Evolutionary conservation across 2,329 filamentous ascomycete species (phyloP).

Genomic region (Davidsoniella eucalypti): DNA sequence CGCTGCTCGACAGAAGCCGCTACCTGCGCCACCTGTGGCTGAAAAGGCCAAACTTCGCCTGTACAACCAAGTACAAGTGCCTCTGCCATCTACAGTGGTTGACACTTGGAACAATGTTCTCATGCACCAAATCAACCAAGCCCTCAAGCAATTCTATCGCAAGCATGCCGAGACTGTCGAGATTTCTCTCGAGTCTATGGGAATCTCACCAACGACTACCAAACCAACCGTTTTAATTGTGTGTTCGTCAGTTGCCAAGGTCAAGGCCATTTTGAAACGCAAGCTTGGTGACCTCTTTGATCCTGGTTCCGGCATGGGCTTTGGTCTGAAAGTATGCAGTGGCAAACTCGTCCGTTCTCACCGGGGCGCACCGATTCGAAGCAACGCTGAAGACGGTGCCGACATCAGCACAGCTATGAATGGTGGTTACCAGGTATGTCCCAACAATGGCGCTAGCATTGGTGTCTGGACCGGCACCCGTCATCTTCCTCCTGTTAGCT

Average conservation of each 20-base stretch:
- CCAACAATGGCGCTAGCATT: slow-evolving; percentile 78
- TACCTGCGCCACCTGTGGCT: background rate
- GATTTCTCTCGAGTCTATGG: slow-evolving; percentile 60
- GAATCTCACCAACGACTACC: slow-evolving; percentile 47
- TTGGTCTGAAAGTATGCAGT: slow-evolving; percentile 54
- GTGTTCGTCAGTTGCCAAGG: slow-evolving; percentile 57
- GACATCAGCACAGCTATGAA: slow-evolving; percentile 36
- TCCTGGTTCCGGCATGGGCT: slow-evolving; percentile 30
- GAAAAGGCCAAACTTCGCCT: slow-evolving; percentile 32
- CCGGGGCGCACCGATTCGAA: slow-evolving; percentile 24
- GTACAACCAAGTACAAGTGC: slow-evolving; percentile 43
- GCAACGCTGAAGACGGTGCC: slow-evolving; percentile 13
- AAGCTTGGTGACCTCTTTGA: slow-evolving; percentile 52
- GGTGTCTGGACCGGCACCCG: slow-evolving; percentile 75
- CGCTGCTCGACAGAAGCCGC: background rate
- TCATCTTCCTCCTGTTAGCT: slow-evolving; percentile 78
- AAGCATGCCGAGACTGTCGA: slow-evolving; percentile 63
- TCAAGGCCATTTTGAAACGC: slow-evolving; percentile 54
- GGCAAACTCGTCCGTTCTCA: slow-evolving; percentile 50
- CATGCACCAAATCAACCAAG: slow-evolving; percentile 57
- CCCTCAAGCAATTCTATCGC: slow-evolving; percentile 53
- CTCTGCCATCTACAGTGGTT: slow-evolving; percentile 41
- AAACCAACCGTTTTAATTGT: slow-evolving; percentile 61
- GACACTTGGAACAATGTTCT: slow-evolving; percentile 56
- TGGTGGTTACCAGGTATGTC: slow-evolving; percentile 60